Evolutionary conservation across 1,139 yeast species (phyloP).

Genomic region (Zhuliangozyma parablackwelliae): DNA sequence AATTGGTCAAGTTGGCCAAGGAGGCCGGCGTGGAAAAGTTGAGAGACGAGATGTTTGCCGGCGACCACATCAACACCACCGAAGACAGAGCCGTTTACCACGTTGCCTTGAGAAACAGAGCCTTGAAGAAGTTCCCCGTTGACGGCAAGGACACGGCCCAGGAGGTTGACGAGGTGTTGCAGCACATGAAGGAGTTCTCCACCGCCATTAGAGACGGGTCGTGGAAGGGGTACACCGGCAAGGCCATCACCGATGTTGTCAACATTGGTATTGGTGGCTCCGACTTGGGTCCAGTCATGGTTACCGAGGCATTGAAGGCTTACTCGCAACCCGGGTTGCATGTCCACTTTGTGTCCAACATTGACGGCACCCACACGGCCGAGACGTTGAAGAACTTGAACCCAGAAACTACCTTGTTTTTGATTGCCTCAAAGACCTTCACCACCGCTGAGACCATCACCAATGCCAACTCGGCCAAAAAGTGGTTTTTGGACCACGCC

Average conservation of each 20-base stretch:
- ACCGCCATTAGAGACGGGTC: conserved; percentile 83
- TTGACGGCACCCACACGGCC: conserved; percentile 96
- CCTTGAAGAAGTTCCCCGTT: conserved; percentile 75
- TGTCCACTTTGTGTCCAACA: conserved; percentile 94
- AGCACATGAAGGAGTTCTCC: conserved; percentile 95
- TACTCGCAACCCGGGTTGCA: conserved; percentile 72
- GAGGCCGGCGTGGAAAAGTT: conserved; percentile 85
- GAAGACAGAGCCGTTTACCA: conserved; percentile 97
- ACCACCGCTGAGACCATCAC: conserved; percentile 98
- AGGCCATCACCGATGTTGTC: conserved; percentile 86
- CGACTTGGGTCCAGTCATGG: conserved; percentile 98
- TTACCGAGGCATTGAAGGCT: conserved; percentile 92
- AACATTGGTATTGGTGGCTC: conserved; percentile 99
- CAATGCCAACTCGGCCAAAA: conserved; percentile 91
- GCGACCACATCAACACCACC: conserved; percentile 90
- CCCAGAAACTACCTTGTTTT: conserved; percentile 90
- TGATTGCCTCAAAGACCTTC: conserved; percentile 96
- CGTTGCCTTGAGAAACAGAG: conserved; percentile 90
- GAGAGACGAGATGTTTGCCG: conserved; percentile 87
- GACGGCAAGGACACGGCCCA: conserved; percentile 87
- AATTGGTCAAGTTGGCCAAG: conserved; percentile 74
- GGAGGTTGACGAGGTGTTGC: conserved; percentile 84
- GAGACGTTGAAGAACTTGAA: conserved; percentile 75
- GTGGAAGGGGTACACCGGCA: conserved; percentile 97
- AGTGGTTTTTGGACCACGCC: conserved; percentile 81